Percentiles rank a stretch among this genome's conserved stretches.
phyloP scores from a whole-genome alignment of 768 basidiomycete genomes.

The Trametes punicea region DNA sequence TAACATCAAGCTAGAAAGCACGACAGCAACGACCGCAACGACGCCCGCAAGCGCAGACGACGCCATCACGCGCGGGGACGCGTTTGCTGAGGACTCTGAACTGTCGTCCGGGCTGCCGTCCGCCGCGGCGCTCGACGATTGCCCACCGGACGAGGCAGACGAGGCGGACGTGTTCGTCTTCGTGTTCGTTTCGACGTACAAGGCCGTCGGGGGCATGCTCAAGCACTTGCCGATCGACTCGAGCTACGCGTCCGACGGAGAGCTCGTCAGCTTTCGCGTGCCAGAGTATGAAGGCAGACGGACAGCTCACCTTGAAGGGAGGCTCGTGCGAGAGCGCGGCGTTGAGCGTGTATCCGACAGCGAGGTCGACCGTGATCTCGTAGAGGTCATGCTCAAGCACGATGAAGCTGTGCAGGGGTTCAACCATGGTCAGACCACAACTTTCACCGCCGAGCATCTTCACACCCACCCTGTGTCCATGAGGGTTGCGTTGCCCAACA shows the following conservation, averaged over 20 bases:
- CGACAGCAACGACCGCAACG: slow-evolving; percentile 3
- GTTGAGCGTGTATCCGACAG: slow-evolving; percentile 81
- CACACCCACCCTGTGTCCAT: slow-evolving; percentile 54
- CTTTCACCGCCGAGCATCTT: too few relatives aligned
- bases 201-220: slow-evolving; percentile 54
- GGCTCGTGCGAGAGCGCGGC: slow-evolving; percentile 67
- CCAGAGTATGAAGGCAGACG: background rate
- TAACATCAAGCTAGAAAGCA: slow-evolving; percentile 7
- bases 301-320: slow-evolving; percentile 49
- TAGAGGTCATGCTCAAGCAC: slow-evolving; percentile 88
- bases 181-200: slow-evolving; percentile 81
- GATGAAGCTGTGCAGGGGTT: slow-evolving; percentile 56
- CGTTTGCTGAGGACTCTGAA: too few relatives aligned
- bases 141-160: background rate
- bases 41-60: slow-evolving; percentile 6
- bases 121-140: slow-evolving; percentile 6
- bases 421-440: background rate
- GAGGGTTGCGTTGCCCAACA: slow-evolving; percentile 65
- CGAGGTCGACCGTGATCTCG: slow-evolving; percentile 83
- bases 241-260: slow-evolving; percentile 36
- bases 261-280: background rate
- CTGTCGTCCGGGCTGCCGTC: background rate
- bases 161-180: slow-evolving; percentile 32
- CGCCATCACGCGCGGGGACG: background rate
- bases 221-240: slow-evolving; percentile 79